Evolutionary conservation across 2,329 filamentous ascomycete genomes (phyloP).

Genomic region (Penicillium sp.): DNA sequence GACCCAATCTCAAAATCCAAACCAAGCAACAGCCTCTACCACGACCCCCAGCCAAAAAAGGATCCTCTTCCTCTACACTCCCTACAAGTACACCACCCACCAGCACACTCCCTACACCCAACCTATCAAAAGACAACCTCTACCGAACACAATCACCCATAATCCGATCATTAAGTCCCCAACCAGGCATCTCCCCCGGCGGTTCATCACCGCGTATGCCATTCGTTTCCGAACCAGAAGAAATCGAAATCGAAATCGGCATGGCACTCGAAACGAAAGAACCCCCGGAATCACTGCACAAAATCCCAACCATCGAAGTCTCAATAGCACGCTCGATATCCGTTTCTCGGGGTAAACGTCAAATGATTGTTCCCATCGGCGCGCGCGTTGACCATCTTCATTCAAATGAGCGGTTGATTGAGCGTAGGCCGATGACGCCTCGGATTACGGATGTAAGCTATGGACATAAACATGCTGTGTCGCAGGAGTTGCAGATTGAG

Average conservation of each 20-base stretch:
- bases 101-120: conserved; percentile 2
- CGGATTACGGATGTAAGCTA: conserved; percentile 37
- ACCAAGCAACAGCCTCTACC: conserved; percentile 6
- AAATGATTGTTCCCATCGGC: conserved; percentile 46
- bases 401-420: conserved; percentile 39
- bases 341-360: conserved; percentile 42
- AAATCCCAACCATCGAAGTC: conserved; percentile 39
- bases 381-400: conserved; percentile 32
- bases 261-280: conserved; percentile 12
- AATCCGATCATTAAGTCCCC: conserved; percentile 17
- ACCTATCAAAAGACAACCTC: neutral
- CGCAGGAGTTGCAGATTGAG: conserved; percentile 44
- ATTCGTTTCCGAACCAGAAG: conserved; percentile 22
- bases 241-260: conserved; percentile 12
- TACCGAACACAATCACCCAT: conserved; percentile 21
- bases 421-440: conserved; percentile 36
- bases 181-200: conserved; percentile 3
- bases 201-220: conserved; percentile 26
- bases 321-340: conserved; percentile 49
- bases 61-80: neutral
- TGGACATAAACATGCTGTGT: conserved; percentile 41
- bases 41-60: conserved; percentile 5
- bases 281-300: conserved; percentile 5
- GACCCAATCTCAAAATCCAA: conserved; percentile 13
- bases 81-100: neutral